A percentile compares a stretch with the other conserved stretches of the same genome.
phyloP scores from a whole-genome alignment of 768 basidiomycete species.

The Leccinum truebloodii region DNA sequence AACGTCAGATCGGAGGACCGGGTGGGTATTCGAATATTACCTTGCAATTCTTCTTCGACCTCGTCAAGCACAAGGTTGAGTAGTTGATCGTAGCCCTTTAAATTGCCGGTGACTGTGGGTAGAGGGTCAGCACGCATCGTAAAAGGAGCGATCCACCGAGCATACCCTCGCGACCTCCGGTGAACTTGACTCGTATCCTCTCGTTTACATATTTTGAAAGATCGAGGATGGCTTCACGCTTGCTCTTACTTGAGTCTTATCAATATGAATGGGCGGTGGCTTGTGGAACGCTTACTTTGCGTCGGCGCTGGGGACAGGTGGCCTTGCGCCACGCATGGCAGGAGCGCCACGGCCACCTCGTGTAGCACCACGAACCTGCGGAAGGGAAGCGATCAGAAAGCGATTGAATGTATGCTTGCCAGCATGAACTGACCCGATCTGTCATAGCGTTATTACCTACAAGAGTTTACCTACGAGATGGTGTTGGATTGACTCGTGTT shows the following conservation, averaged over 20 bases:
- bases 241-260: conserved; percentile 41
- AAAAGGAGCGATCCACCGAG: background rate
- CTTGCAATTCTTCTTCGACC: conserved; percentile 79
- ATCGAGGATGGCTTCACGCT: conserved; percentile 93
- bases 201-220: conserved; percentile 93
- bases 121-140: background rate
- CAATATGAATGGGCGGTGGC: conserved; percentile 23
- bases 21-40: conserved; percentile 38
- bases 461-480: conserved; percentile 16
- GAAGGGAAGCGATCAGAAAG: conserved; percentile 24
- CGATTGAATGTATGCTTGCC: background rate
- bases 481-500: conserved; percentile 21
- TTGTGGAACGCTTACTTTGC: conserved; percentile 27
- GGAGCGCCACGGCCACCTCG: conserved; percentile 49
- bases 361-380: background rate
- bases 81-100: conserved; percentile 96
- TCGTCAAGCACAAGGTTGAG: conserved; percentile 97
- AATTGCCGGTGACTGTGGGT: conserved; percentile 74
- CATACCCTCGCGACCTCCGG: conserved; percentile 93
- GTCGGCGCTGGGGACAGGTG: conserved; percentile 18
- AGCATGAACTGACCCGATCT: conserved; percentile 31
- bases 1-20: conserved; percentile 12
- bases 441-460: conserved; percentile 29
- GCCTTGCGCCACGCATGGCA: conserved; percentile 25
- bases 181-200: conserved; percentile 93